phyloP scores from a whole-genome alignment of 2,329 filamentous ascomycete species.

The Elsinoe fawcettii region DNA sequence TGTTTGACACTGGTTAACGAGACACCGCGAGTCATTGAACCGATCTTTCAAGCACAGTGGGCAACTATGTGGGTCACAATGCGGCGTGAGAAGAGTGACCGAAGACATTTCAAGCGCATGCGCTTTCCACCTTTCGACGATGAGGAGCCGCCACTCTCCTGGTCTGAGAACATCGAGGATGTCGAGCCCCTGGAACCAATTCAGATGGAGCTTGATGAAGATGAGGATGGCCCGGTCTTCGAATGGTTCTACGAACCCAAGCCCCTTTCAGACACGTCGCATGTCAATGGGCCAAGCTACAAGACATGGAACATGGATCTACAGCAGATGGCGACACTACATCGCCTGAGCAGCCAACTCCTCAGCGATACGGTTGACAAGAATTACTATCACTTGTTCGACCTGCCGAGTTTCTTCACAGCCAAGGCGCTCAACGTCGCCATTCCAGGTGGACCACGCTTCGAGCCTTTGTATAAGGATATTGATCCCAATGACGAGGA shows the following conservation, averaged over 20 bases:
- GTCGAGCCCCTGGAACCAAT: constrained; percentile 96
- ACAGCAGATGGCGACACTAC: constrained; percentile 92
- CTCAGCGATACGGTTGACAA: constrained; percentile 88
- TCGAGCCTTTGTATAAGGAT: constrained; percentile 96
- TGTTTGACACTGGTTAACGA: constrained; percentile 97
- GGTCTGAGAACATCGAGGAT: constrained; percentile 98
- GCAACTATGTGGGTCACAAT: constrained; percentile 99
- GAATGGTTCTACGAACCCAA: constrained; percentile 98
- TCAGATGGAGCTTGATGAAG: constrained; percentile 94
- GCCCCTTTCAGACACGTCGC: constrained; percentile 79
- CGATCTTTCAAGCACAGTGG: constrained; percentile 97
- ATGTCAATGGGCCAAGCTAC: constrained; percentile 95
- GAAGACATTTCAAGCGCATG: constrained; percentile 97
- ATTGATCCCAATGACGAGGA: constrained; percentile 98
- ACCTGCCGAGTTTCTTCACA: constrained; percentile 87
- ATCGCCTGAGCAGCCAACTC: constrained; percentile 82
- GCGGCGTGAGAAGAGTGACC: constrained; percentile 94
- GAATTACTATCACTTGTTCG: constrained; percentile 98
- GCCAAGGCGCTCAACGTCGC: constrained; percentile 96
- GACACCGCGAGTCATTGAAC: constrained; percentile 91
- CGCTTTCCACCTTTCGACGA: constrained; percentile 97
- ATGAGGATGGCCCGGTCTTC: constrained; percentile 80
- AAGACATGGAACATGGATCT: constrained; percentile 89
- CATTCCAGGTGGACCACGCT: constrained; percentile 91
- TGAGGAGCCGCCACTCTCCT: constrained; percentile 92